These are phyloP conservation scores for Pistacia integerrima DNA, from an alignment of 345 rosid species.

Conservation along the genomic window DNA sequence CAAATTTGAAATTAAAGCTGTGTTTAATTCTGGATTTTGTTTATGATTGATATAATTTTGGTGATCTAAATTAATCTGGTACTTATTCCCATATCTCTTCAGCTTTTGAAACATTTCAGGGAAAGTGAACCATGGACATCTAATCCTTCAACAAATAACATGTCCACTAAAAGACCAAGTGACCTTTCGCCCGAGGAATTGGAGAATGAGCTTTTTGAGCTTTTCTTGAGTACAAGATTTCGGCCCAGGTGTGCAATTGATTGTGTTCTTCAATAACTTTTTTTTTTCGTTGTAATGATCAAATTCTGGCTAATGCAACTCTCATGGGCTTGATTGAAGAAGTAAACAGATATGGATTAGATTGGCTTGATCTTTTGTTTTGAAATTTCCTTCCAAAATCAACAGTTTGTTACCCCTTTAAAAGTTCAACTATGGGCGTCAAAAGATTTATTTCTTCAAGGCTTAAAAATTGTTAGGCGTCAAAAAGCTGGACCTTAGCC, in stretches of 20 bases:
- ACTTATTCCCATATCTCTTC: constrained; percentile 24
- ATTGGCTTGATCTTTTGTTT: neutral
- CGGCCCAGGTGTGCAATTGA: constrained; percentile 49
- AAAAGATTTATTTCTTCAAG: neutral
- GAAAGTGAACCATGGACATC: constrained; percentile 61
- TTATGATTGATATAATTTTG: neutral
- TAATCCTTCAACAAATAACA: constrained; percentile 27
- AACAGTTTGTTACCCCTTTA: neutral
- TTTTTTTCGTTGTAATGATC: neutral
- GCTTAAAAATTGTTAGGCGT: neutral
- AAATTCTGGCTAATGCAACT: neutral
- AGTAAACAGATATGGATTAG: neutral
- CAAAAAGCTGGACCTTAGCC: neutral
- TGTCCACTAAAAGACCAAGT: constrained; percentile 31
- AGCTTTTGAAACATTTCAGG: constrained; percentile 61
- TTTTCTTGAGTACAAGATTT: constrained; percentile 60
- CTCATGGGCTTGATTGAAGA: neutral
- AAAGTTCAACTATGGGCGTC: neutral
- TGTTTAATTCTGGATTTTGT: neutral
- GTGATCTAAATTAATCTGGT: constrained; percentile 10
- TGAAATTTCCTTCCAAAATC: neutral
- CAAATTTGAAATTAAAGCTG: neutral
- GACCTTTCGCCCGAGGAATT: constrained; percentile 48
- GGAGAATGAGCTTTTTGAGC: constrained; percentile 59
- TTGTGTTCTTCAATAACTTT: neutral